Evolutionary conservation across 2,329 filamentous ascomycete species (phyloP), one percentile per base, ranked within the genome.

Genomic region (Fusarium armeniacum): DNA sequence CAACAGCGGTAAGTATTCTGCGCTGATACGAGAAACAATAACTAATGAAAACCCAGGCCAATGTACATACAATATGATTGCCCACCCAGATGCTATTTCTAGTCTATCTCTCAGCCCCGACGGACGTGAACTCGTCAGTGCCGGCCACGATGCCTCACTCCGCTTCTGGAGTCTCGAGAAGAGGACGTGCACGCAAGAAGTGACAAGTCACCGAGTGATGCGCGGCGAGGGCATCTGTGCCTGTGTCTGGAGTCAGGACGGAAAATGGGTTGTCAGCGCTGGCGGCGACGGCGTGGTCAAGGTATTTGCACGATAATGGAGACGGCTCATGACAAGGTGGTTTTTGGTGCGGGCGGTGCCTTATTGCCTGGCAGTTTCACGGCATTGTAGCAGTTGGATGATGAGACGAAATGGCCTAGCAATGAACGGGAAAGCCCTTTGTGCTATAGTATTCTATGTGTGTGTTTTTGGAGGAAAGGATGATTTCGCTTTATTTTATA

Each of bases 61-160:
- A 93, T 98, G 94, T 82, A 98, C 96, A 69, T 99, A 99, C 81
- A 97, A 92, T 76, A 99, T 99, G 96, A 89, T 98, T 63, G 96
- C 96, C 8, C 96, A 99, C 75, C 94, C 96, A 1, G 92, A 94
- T 5, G 91, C 96, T 59, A 98, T 99, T 71, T 97, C 96, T 2
- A 91, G 93, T 28, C 86, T 99, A 7, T 97, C 93, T 0, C 87
- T 99, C 22, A 97, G 93, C 72, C 96, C 95, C 16, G 95, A 98
- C 76, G 94, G 95, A 46, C 90, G 91, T 62, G 96, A 99, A 83
- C 90, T 98, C 13, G 95, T 99, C 50, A 98, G 94, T 46, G 96
- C 94, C 2, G 96, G 96, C 24, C 96, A 99, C 79, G 96, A 99
- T 78, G 95, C 95, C 55, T 96, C 93, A 59, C 89, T 99, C 59